Percentiles rank a stretch among this genome's conserved stretches.
These are phyloP conservation scores for Gentiana straminea DNA, from an alignment of 257 asterid species.

Conservation along the genomic window DNA sequence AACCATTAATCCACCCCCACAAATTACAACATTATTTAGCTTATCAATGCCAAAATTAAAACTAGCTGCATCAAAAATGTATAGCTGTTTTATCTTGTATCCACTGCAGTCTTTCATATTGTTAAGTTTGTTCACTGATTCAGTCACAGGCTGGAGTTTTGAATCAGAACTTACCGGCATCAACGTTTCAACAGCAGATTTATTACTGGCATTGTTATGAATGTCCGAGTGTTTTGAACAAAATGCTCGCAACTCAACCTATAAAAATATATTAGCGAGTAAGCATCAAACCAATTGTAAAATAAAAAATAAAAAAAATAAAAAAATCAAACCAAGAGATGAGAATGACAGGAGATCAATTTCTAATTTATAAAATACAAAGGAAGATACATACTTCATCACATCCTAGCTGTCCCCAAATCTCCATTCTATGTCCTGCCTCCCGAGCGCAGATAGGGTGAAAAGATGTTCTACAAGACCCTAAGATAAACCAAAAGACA, in stretches of 20 bases:
- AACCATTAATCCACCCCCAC: constrained; percentile 29
- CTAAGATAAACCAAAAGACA: constrained; percentile 39
- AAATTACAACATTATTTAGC: constrained; percentile 27
- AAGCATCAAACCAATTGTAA: constrained; percentile 4
- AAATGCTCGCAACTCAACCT: constrained; percentile 96
- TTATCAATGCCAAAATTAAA: constrained; percentile 19
- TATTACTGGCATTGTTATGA: constrained; percentile 32
- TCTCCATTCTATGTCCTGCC: constrained; percentile 88
- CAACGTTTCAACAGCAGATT: constrained; percentile 28
- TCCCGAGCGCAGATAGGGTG: constrained; percentile 99
- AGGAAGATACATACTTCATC: constrained; percentile 61
- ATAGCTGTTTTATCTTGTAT: constrained; percentile 22
- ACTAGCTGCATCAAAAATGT: constrained; percentile 23
- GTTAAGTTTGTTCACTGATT: constrained; percentile 15
- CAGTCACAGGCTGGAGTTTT: constrained; percentile 14
- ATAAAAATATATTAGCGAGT: constrained; percentile 13
- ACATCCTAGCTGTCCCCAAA: constrained; percentile 93
- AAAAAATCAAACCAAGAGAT: not conserved
- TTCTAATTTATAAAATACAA: constrained; percentile 1
- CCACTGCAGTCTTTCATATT: constrained; percentile 20
- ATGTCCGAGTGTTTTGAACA: constrained; percentile 87
- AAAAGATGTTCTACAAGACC: constrained; percentile 95
- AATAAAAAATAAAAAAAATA: not conserved
- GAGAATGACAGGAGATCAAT: not conserved
- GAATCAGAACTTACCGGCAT: constrained; percentile 39